A percentile compares a stretch with the other conserved stretches of the same genome.
phyloP scores from a whole-genome alignment of 768 basidiomycete genomes.

The Rubroboletus pulcherrimus region DNA sequence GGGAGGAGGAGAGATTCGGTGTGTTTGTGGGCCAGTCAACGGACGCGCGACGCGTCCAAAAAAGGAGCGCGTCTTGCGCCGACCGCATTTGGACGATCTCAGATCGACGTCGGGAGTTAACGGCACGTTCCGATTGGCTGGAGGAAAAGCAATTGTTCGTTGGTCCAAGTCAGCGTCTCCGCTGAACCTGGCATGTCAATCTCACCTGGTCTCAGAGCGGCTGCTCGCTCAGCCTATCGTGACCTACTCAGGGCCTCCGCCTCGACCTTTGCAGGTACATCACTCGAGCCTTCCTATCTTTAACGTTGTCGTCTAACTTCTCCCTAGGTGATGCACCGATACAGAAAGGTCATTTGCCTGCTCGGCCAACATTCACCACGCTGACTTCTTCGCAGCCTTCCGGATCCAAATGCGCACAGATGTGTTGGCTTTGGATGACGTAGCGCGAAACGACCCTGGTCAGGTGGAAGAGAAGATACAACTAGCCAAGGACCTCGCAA shows the following conservation, averaged over 20 bases:
- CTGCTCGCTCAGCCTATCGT: conserved; percentile 73
- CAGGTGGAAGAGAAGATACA: conserved; percentile 52
- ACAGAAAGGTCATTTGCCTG: conserved; percentile 39
- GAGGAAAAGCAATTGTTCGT: neutral
- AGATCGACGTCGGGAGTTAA: conserved; percentile 26
- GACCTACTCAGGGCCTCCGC: conserved; percentile 63
- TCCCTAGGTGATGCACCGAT: conserved; percentile 53
- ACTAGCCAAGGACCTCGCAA: conserved; percentile 68
- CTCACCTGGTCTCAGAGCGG: conserved; percentile 52
- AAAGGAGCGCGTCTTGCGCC: conserved; percentile 40
- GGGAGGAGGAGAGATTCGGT: conserved; percentile 25
- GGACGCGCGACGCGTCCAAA: conserved; percentile 33
- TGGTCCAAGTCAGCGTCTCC: neutral
- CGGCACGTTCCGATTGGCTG: conserved; percentile 15
- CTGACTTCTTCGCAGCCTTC: conserved; percentile 52
- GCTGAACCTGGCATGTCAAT: conserved; percentile 43
- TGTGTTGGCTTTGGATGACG: conserved; percentile 36
- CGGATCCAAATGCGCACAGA: conserved; percentile 63
- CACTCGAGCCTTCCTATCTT: neutral
- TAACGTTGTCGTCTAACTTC: neutral
- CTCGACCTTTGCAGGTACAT: conserved; percentile 60
- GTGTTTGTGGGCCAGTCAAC: conserved; percentile 25
- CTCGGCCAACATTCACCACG: neutral
- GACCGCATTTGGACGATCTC: conserved; percentile 30
- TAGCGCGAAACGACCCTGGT: conserved; percentile 41